Percentiles rank a stretch among this genome's conserved stretches.
These are phyloP conservation scores for Solanum hybrid DNA, from an alignment of 305 asterid genomes.

Conservation along the genomic window DNA sequence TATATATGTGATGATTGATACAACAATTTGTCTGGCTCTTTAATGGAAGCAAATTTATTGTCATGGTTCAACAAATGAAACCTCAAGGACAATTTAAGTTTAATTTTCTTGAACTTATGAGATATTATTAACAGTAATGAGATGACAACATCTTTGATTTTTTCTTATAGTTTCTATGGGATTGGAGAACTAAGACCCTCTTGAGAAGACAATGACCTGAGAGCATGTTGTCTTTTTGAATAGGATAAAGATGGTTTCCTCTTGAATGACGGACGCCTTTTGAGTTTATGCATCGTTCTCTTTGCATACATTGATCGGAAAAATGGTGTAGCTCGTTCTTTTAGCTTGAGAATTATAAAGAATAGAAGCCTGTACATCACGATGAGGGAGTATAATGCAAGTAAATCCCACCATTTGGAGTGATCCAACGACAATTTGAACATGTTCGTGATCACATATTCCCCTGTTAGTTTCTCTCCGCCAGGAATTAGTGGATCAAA, in stretches of 20 bases:
- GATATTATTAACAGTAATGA: conserved; percentile 1
- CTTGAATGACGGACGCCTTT: conserved; percentile 51
- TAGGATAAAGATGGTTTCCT: conserved; percentile 34
- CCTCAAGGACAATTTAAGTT: not conserved
- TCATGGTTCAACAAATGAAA: conserved; percentile 5
- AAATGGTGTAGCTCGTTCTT: conserved; percentile 38
- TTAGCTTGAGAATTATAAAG: conserved; percentile 54
- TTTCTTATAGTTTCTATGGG: conserved; percentile 20
- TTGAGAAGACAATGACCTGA: conserved; percentile 68
- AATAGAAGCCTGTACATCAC: conserved; percentile 49
- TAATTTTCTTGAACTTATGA: not conserved
- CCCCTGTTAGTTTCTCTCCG: conserved; percentile 53
- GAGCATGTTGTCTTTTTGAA: conserved; percentile 32
- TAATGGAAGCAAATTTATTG: not conserved
- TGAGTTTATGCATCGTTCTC: conserved; percentile 47
- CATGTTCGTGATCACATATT: conserved; percentile 41
- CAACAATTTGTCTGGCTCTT: not conserved
- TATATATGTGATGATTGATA: not conserved
- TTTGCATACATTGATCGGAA: conserved; percentile 50
- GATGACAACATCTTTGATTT: not conserved
- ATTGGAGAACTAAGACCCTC: conserved; percentile 83
- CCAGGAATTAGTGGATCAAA: conserved; percentile 71
- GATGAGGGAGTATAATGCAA: conserved; percentile 47
- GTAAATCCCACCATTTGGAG: conserved; percentile 89
- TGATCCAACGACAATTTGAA: conserved; percentile 46